Conservation (phyloP, 345 rosid species). For the Lumnitzera racemosa region DNA sequence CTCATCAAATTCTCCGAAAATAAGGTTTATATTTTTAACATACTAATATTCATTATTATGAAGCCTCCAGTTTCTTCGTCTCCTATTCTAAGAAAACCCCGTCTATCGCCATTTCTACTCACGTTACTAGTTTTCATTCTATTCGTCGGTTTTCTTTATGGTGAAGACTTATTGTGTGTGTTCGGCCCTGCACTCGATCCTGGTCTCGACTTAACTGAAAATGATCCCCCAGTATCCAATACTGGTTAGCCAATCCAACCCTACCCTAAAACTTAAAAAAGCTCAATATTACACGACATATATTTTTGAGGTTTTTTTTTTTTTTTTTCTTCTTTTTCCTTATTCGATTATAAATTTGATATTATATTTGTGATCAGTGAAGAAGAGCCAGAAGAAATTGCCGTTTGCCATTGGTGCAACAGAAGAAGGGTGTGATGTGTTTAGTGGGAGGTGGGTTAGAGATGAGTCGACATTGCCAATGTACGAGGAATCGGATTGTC, state of each 20-base stretch:
- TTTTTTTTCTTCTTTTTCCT: background rate
- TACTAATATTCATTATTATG: conserved; percentile 15
- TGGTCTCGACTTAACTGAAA: conserved; percentile 7
- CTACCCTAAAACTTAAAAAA: background rate
- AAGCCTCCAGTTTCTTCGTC: conserved; percentile 31
- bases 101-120: conserved; percentile 65
- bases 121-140: conserved; percentile 53
- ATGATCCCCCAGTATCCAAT: conserved; percentile 5
- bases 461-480: conserved; percentile 63
- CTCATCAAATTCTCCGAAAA: too few species aligned
- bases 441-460: conserved; percentile 80
- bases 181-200: conserved; percentile 43
- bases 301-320: background rate
- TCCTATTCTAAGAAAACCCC: conserved; percentile 40
- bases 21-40: too few species aligned
- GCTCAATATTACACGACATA: too few species aligned
- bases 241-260: conserved; percentile 26
- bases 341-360: background rate
- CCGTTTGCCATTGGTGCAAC: conserved; percentile 54
- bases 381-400: conserved; percentile 38
- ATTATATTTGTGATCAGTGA: background rate
- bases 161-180: conserved; percentile 65
- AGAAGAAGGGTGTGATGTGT: conserved; percentile 61
- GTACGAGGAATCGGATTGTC: conserved; percentile 87
- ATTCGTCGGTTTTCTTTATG: conserved; percentile 57